Base-by-base conservation (phyloP, 345 rosid species). In the Eucalyptus shirleyi region DNA sequence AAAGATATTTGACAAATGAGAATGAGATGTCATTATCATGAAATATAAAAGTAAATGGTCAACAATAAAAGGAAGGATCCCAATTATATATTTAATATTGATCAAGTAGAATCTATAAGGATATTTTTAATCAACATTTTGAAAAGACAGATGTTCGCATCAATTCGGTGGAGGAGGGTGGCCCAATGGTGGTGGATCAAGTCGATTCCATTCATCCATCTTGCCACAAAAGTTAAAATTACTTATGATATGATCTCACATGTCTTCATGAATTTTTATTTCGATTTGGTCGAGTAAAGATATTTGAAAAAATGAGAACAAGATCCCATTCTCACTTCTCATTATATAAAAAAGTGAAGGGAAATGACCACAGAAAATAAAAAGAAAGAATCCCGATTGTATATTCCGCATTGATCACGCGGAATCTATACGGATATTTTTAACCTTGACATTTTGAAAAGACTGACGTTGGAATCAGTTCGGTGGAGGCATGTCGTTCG, bases 101-200 rank as follows among this genome's bases (percentile, higher is more conserved):
- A 53, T 53, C 11, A 53, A 53, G 59, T 2, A 9, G 2, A 53
- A 21, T 53, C 59, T 53, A 19, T 53, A 53, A 53, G 5, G 59
- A 53, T 53, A 8, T 53, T 8, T 53, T 53, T 21, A 53, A 53
- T 53, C 5, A 53, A 53, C 26, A 19, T 19, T 19, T 51, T 19
- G 0, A 53, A 53, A 53, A 53, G 56, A 53, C 4, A 0, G 0
- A 19, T 19, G 5, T 53, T 19, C 56, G 24, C 56, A 21, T 53
- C 26, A 21, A 53, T 53, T 53, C 2, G 1, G 26, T 21, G 45
- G 45, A 19, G 14, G 26, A 69, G 44, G 9, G 9, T 14, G 45
- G 30, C 5, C 30, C 15, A 21, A 26, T 0, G 0, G 7, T 2
- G 3, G 26, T 10, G 12, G 47, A 37, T 37, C 82, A 13, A 6